Conservation (phyloP, 305 asterid genomes). For the Galium porrigens region DNA sequence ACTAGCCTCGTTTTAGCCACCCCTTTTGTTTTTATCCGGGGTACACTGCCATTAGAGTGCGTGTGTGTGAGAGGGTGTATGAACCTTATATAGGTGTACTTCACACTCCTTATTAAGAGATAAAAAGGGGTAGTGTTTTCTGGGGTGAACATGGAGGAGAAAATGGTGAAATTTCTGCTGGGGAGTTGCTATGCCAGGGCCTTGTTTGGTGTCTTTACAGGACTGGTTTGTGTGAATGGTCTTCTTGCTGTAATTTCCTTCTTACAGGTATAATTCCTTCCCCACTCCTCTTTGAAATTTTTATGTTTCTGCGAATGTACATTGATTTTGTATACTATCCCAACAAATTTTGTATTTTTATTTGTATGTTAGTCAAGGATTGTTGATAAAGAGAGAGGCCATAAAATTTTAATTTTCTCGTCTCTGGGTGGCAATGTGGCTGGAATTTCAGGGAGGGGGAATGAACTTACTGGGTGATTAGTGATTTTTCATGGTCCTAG, state of each 20-base stretch:
- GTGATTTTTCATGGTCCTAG: background rate
- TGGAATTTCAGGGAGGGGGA: slow-evolving; percentile 3
- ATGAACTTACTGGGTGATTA: background rate
- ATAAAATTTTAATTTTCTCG: background rate
- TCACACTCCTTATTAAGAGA: background rate
- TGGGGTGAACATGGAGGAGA: slow-evolving; percentile 13
- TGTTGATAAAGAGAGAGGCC: background rate
- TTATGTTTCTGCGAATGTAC: slow-evolving; percentile 2
- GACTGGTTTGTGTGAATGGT: slow-evolving; percentile 53
- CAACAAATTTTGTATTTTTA: background rate
- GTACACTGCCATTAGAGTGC: background rate
- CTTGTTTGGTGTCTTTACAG: slow-evolving; percentile 51
- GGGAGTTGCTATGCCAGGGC: slow-evolving; percentile 52
- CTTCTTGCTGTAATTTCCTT: slow-evolving; percentile 56
- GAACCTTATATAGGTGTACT: background rate
- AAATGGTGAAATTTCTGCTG: slow-evolving; percentile 49
- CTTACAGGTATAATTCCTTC: slow-evolving; percentile 32
- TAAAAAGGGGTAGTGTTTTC: slow-evolving; percentile 18
- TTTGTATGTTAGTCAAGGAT: background rate
- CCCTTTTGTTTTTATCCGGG: slow-evolving; percentile 1
- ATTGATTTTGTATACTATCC: background rate
- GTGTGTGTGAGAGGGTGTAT: background rate
- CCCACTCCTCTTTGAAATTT: background rate
- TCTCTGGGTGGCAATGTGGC: slow-evolving; percentile 2
- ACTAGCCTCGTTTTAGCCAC: slow-evolving; percentile 7